Evolutionary conservation across 257 asterid species (phyloP).

Genomic region (Solanum arcanum): DNA sequence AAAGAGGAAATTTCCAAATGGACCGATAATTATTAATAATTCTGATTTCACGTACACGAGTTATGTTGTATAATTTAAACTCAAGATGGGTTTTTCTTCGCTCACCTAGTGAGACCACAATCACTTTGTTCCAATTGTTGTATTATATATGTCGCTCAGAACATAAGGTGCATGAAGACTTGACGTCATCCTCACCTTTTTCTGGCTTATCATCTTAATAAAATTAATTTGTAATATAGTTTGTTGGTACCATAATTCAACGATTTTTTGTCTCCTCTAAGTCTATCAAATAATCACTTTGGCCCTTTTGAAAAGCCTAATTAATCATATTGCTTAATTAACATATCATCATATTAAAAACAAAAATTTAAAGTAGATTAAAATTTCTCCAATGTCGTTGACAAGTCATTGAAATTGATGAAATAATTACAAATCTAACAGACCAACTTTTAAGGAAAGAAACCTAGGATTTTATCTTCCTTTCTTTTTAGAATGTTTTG

Average conservation of each 20-base stretch:
- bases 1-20: background rate
- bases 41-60: accelerated
- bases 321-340: background rate
- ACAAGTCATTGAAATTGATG: background rate
- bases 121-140: accelerated
- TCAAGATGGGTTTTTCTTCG: no score
- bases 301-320: background rate
- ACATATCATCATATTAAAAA: background rate
- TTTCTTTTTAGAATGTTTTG: background rate
- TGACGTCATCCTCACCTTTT: background rate
- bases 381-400: background rate
- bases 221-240: background rate
- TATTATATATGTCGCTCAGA: background rate
- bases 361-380: no score
- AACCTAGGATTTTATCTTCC: background rate
- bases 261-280: background rate
- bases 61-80: accelerated
- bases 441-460: background rate
- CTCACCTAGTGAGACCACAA: background rate
- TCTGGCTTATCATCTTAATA: background rate
- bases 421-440: background rate
- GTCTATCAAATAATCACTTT: background rate
- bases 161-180: background rate
- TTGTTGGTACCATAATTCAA: background rate
- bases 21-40: background rate